Evolutionary conservation across 768 basidiomycete genomes (phyloP).

Genomic region (Pholiota microspora): DNA sequence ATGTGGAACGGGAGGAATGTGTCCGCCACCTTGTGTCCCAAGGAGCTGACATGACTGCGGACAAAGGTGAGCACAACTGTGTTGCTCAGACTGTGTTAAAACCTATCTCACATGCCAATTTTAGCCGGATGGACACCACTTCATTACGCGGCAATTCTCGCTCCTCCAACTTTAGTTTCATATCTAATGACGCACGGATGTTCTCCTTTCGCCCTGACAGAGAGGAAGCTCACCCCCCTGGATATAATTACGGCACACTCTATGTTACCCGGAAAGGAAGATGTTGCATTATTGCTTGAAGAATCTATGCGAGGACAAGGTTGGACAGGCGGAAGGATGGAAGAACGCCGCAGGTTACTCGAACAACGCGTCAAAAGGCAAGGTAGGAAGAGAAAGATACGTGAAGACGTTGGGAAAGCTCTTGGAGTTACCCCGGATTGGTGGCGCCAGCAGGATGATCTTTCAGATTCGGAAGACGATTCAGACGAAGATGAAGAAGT

Average conservation of each 20-base stretch:
- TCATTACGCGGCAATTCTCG: slow-evolving; percentile 85
- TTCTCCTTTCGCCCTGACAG: slow-evolving; percentile 75
- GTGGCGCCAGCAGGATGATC: slow-evolving; percentile 59
- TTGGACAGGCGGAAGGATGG: slow-evolving; percentile 78
- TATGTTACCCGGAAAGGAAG: slow-evolving; percentile 76
- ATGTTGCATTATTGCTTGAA: slow-evolving; percentile 82
- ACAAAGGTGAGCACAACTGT: slow-evolving; percentile 51
- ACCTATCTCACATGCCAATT: neutral
- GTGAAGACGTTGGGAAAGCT: slow-evolving; percentile 54
- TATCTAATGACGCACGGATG: slow-evolving; percentile 92
- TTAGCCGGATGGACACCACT: slow-evolving; percentile 94
- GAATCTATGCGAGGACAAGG: slow-evolving; percentile 87
- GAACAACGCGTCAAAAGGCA: slow-evolving; percentile 58
- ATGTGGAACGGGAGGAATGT: slow-evolving; percentile 90
- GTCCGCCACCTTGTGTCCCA: slow-evolving; percentile 76
- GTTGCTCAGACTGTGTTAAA: neutral
- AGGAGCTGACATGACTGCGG: slow-evolving; percentile 67
- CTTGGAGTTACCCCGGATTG: slow-evolving; percentile 58
- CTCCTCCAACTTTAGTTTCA: slow-evolving; percentile 88
- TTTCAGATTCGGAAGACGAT: slow-evolving; percentile 41
- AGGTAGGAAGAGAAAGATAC: slow-evolving; percentile 51
- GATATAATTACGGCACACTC: slow-evolving; percentile 89
- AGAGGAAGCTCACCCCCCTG: slow-evolving; percentile 78
- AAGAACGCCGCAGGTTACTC: slow-evolving; percentile 55
- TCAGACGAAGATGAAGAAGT: slow-evolving; percentile 46